Evolutionary conservation across 2,329 filamentous ascomycete species (phyloP).

Genomic region (Paecilomyces dactylethromorphus): DNA sequence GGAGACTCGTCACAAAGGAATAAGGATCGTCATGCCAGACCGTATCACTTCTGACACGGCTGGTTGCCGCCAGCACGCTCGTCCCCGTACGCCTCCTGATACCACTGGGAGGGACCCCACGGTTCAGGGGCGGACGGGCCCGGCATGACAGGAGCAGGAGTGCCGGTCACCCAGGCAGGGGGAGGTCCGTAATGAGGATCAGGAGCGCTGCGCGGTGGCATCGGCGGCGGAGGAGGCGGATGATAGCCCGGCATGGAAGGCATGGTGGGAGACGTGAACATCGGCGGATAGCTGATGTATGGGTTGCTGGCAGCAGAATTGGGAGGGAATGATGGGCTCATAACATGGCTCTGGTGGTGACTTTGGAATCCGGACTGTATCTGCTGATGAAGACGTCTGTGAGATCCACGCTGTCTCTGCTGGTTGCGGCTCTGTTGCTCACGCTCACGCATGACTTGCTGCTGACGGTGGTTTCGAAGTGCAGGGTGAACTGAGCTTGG

Average conservation of each 20-base stretch:
- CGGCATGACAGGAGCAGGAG: background rate
- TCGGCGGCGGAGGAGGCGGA: background rate
- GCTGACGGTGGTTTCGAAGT: slow-evolving; percentile 5
- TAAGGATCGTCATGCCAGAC: background rate
- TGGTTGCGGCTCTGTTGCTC: slow-evolving; percentile 1
- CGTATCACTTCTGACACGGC: background rate
- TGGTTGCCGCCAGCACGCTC: background rate
- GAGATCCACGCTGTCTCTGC: background rate
- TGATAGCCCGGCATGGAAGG: background rate
- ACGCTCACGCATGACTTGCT: slow-evolving; percentile 9
- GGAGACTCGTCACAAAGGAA: background rate
- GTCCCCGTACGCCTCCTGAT: background rate
- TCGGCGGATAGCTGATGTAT: background rate
- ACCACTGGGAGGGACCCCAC: background rate
- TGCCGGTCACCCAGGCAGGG: background rate
- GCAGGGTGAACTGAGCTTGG: slow-evolving; percentile 10
- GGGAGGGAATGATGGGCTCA: background rate
- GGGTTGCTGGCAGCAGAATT: background rate
- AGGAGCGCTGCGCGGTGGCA: background rate
- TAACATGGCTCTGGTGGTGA: background rate
- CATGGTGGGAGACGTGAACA: background rate
- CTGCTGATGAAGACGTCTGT: background rate
- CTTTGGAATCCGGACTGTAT: background rate
- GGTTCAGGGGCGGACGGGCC: background rate
- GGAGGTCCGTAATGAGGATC: background rate